Base-by-base conservation (phyloP, 148 eudicot species). In the Selenicereus undatus region DNA sequence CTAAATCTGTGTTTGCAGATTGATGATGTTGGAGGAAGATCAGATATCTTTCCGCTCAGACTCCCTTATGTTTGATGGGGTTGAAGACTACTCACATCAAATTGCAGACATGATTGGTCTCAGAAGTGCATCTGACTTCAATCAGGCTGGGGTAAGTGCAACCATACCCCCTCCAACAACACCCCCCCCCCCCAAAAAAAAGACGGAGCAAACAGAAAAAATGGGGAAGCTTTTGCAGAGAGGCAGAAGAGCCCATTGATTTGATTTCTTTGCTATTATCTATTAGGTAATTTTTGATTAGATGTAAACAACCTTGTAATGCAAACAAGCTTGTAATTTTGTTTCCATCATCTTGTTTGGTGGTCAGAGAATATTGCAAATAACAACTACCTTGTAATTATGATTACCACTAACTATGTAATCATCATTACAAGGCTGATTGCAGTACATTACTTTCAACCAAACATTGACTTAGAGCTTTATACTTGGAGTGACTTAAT, bases 21-120 rank as follows among this genome's bases (percentile, higher is more conserved):
- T 93, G 93, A 96, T 96, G 99, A 86, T 96, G 93, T 89, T 93
- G 80, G 99, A 96, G 52, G 99, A 96, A 68, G 93, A 93, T 54
- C 99, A 93, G 83, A 91, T 96, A 70, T 91, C 99, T 3, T 96
- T 96, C 58, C 93, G 91, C 78, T 92, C 97, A 29, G 92, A 87
- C 72, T 88, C 91, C 45, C 86, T 87, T 70, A 90, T 89, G 84
- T 87, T 91, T 85, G 99, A 96, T 85, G 93, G 93, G 35, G 89
- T 96, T 64, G 94, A 96, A 85, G 98, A 96, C 83, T 96, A 96
- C 81, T 86, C 98, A 0, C 98, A 91, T 88, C 99, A 96, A 89
- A 92, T 96, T 81, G 98, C 95, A 71, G 98, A 93, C 84, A 96
- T 96, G 97, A 90, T 96, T 74, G 95, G 98, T 76, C 85, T 92